Evolutionary conservation across 305 asterid genomes (phyloP).

Genomic region (Rubia occidens): DNA sequence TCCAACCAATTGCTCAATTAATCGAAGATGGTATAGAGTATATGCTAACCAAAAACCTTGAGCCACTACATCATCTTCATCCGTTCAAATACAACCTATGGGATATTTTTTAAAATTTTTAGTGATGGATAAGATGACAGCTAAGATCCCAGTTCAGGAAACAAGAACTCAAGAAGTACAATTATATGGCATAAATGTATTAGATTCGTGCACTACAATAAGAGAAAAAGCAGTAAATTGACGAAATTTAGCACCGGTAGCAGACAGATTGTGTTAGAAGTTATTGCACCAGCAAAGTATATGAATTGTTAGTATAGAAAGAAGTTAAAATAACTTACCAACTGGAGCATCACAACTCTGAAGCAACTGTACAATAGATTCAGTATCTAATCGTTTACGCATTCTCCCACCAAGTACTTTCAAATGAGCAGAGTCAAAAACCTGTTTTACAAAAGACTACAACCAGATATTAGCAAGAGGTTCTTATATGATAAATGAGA

Average conservation of each 20-base stretch:
- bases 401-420: constrained; percentile 51
- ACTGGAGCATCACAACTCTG: constrained; percentile 61
- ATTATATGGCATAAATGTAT: background rate
- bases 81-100: background rate
- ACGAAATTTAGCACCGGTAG: background rate
- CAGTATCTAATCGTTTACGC: constrained; percentile 71
- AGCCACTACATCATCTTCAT: background rate
- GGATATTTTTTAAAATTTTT: background rate
- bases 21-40: background rate
- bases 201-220: background rate
- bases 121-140: background rate
- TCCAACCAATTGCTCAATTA: background rate
- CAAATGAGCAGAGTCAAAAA: constrained; percentile 78
- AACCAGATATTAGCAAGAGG: background rate
- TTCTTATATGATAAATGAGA: background rate
- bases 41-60: background rate
- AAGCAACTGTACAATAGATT: constrained; percentile 68
- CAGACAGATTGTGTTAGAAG: background rate
- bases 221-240: background rate
- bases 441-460: constrained; percentile 28
- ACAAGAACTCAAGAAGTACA: background rate
- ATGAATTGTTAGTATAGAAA: background rate
- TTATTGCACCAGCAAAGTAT: background rate
- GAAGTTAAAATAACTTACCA: constrained; percentile 35
- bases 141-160: background rate